phyloP scores from a whole-genome alignment of 345 rosid genomes.

The Triadica sebifera region DNA sequence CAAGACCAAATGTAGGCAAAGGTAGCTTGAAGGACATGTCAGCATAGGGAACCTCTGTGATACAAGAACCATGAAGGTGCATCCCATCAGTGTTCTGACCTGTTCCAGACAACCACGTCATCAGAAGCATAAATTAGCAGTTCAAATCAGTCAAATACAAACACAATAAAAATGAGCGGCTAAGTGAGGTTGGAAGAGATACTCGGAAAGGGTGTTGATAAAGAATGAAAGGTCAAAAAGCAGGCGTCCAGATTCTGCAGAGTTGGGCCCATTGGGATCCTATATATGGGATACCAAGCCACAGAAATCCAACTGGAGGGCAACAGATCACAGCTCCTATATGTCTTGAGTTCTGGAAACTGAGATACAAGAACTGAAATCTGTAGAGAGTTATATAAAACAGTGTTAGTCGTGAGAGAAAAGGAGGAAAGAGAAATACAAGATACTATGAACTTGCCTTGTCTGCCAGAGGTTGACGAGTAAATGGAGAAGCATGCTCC shows the following conservation, averaged over 20 bases:
- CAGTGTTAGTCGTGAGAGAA: background rate
- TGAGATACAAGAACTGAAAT: constrained; percentile 64
- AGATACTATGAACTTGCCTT: constrained; percentile 47
- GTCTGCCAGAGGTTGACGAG: constrained; percentile 78
- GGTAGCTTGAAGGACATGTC: constrained; percentile 46
- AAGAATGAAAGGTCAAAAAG: constrained; percentile 74
- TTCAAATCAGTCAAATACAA: background rate
- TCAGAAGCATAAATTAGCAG: background rate
- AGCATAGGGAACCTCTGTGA: constrained; percentile 30
- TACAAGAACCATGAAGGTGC: constrained; percentile 25
- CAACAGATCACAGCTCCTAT: constrained; percentile 73
- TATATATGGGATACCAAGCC: constrained; percentile 95
- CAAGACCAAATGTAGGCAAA: constrained; percentile 73
- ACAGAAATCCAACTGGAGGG: constrained; percentile 92
- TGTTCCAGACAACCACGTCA: constrained; percentile 24
- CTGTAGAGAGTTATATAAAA: constrained; percentile 33
- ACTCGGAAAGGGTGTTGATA: constrained; percentile 61
- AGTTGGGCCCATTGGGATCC: constrained; percentile 84
- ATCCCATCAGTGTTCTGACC: constrained; percentile 34
- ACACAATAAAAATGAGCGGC: background rate
- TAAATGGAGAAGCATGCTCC: constrained; percentile 75
- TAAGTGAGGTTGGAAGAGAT: constrained; percentile 18
- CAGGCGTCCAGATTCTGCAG: constrained; percentile 90
- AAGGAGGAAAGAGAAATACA: background rate
- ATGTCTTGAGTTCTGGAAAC: constrained; percentile 69